Percentiles rank a stretch among this genome's conserved stretches.
phyloP scores from a whole-genome alignment of 2,329 filamentous ascomycete genomes.

The Cercospora canescens region DNA sequence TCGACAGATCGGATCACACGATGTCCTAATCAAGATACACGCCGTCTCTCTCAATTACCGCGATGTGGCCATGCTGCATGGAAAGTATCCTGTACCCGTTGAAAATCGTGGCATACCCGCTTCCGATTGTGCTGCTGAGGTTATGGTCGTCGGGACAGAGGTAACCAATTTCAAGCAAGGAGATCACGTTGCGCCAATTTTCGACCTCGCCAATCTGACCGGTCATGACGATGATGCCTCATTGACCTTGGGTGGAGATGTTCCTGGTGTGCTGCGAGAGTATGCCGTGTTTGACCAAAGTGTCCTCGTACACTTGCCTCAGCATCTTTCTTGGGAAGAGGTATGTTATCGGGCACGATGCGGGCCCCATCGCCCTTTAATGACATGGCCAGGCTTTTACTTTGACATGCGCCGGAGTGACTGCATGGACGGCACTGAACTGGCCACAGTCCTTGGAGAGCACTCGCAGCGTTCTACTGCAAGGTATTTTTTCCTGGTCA shows the following conservation, averaged over 20 bases:
- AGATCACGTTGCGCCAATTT: conserved; percentile 30
- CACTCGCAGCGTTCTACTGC: not conserved
- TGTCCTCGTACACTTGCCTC: no score
- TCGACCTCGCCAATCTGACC: conserved; percentile 33
- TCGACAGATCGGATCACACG: not conserved
- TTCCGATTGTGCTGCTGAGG: conserved; percentile 35
- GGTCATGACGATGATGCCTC: no score
- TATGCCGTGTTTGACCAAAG: no score
- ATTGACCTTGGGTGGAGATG: no score
- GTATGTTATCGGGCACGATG: conserved; percentile 37
- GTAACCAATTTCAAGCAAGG: conserved; percentile 23
- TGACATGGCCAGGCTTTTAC: not conserved
- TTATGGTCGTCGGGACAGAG: conserved; percentile 26
- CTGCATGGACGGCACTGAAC: not conserved
- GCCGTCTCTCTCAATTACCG: conserved; percentile 55
- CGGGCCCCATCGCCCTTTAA: not conserved
- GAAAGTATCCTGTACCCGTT: conserved; percentile 35
- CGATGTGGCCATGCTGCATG: conserved; percentile 42
- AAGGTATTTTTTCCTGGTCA: not conserved
- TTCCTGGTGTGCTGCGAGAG: no score
- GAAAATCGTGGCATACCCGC: conserved; percentile 33
- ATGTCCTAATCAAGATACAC: conserved; percentile 46
- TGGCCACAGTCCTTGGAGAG: not conserved
- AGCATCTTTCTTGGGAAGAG: conserved; percentile 53
- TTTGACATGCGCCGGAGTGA: not conserved